These are phyloP conservation scores for Beauveria asiatica DNA, from an alignment of 2,329 filamentous ascomycete species.

Conservation along the genomic window DNA sequence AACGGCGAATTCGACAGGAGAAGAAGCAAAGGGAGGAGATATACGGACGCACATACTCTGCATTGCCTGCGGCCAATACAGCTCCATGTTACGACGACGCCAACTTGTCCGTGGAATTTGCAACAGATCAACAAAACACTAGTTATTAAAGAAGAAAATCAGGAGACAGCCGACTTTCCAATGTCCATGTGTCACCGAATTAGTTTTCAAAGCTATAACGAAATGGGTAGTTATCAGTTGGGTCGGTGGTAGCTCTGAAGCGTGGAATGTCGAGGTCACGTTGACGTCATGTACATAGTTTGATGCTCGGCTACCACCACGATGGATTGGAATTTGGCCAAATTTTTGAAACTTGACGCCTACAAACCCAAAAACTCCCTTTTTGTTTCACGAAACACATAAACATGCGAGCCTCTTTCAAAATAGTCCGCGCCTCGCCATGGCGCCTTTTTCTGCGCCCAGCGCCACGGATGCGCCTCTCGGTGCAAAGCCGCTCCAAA, in stretches of 20 bases:
- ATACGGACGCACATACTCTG: no score
- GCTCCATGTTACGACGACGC: no score
- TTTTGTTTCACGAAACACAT: not conserved
- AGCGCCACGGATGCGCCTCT: not conserved
- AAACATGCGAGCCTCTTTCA: not conserved
- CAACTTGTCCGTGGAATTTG: no score
- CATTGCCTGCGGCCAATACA: no score
- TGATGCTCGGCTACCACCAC: not conserved
- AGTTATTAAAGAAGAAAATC: no score
- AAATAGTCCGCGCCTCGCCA: not conserved
- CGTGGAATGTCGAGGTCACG: not conserved
- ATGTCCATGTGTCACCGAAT: no score
- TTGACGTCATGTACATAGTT: not conserved
- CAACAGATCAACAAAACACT: no score
- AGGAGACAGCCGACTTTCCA: no score
- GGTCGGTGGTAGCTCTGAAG: no score
- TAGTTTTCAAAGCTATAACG: no score
- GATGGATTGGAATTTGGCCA: not conserved
- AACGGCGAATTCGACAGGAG: constrained; percentile 1
- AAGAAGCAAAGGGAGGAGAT: not conserved
- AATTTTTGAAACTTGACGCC: not conserved
- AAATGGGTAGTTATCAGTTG: no score
- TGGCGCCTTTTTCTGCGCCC: no score
- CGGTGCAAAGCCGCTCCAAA: not conserved
- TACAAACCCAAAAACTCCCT: not conserved